Evolutionary conservation across 345 rosid genomes (phyloP), one percentile per base, ranked within the genome.

Genomic region (Salix viminalis): DNA sequence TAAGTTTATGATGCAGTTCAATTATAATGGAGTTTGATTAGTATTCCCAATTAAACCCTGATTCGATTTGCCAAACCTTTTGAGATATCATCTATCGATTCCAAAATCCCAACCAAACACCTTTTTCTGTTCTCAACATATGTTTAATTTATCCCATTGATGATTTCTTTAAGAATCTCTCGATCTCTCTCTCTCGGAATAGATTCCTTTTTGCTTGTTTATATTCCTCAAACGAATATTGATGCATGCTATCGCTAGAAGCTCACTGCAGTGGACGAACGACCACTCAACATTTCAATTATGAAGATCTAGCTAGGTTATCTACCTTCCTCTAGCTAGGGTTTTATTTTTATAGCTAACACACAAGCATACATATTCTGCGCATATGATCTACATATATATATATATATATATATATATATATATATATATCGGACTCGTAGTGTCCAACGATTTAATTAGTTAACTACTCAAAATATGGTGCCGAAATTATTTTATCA

Each of bases 31-130:
- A 34, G 46, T 71, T 46, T n/a, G 9, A 16, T 80, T 67, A 37
- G 65, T 58, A 61, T 34, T 66, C 11, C 69, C 67, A 60, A 34
- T 36, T 16, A 60, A 67, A 65, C 56, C 72, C 83, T 73, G 10
- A 65, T 78, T 42, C 79, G 86, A 86, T 84, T 79, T 84, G 84
- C 76, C 61, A 37, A 37, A 70, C 36, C 46, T 77, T 84, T 79
- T 28, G 14, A 77, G 86, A 82, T 86, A 78, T 86, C 69, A 52
- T 74, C 70, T 54, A 52, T 39, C 75, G 68, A 78, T 78, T 69
- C 69, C 62, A 69, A 41, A 46, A 60, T 54, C 44, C 61, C 62
- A 64, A 67, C 48, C 50, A 34, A 28, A 79, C 68, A 56, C 76
- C 56, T 68, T 71, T 67, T 42, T 50, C 18, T 76, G 23, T 41